Evolutionary conservation across 176 grass and related monocot genomes (phyloP).

Genomic region (Eleusine coracana): DNA sequence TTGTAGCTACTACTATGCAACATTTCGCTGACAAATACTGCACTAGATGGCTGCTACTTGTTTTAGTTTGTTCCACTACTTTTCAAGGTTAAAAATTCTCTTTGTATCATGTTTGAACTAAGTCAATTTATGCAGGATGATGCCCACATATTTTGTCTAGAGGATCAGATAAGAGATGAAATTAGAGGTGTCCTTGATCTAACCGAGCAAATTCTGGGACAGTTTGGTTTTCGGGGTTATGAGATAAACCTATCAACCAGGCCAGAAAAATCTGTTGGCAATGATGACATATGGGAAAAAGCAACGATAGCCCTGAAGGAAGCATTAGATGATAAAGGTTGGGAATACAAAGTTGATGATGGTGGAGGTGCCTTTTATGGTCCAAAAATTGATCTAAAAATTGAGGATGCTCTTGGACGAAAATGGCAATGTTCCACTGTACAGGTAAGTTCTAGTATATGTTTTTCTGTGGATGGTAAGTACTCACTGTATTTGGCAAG

Average conservation of each 20-base stretch:
- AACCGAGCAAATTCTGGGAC: constrained; percentile 84
- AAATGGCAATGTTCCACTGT: constrained; percentile 99
- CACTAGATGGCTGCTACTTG: neutral
- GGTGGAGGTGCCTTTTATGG: constrained; percentile 97
- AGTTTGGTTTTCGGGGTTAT: constrained; percentile 85
- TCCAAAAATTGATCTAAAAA: constrained; percentile 98
- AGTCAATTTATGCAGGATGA: constrained; percentile 72
- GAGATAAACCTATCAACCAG: constrained; percentile 93
- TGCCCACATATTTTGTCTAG: constrained; percentile 97
- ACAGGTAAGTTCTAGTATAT: constrained; percentile 55
- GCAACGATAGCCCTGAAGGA: constrained; percentile 82
- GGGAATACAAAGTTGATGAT: constrained; percentile 93
- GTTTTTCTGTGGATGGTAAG: neutral
- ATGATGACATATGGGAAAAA: constrained; percentile 91
- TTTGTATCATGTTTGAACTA: constrained; percentile 8
- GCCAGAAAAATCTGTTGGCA: constrained; percentile 89
- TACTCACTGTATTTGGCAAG: neutral
- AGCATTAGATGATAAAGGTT: constrained; percentile 85
- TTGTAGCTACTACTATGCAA: neutral
- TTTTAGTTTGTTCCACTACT: neutral
- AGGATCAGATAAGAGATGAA: constrained; percentile 87
- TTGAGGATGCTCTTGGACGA: constrained; percentile 93
- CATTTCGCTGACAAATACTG: constrained; percentile 9
- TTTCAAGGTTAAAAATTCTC: constrained; percentile 25
- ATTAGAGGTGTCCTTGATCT: constrained; percentile 87